Evolutionary conservation across 164 flowering plant genomes (phyloP).

Genomic region (Chloranthus sessilifolius): DNA sequence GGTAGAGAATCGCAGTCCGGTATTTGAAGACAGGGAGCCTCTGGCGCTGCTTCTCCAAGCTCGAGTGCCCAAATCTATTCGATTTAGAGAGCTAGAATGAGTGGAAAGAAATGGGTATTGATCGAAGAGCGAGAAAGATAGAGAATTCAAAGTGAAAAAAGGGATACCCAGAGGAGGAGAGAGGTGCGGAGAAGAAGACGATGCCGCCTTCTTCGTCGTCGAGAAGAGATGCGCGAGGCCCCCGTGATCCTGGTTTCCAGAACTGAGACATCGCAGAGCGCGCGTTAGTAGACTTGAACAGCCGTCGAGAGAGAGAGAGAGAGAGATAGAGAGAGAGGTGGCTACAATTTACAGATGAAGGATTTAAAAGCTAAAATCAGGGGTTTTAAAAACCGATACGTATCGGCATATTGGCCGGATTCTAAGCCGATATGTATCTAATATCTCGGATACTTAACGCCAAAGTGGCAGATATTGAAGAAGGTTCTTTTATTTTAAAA

Average conservation of each 20-base stretch:
- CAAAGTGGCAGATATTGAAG: no score
- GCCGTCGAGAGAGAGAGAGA: no score
- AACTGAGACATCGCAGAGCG: constrained; percentile 80
- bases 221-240: constrained; percentile 49
- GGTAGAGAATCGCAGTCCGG: constrained; percentile 67
- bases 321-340: no score
- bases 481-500: no score
- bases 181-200: constrained; percentile 44
- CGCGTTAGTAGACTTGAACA: no score
- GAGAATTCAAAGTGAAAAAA: not conserved
- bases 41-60: constrained; percentile 77
- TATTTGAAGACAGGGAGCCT: constrained; percentile 85
- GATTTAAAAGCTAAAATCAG: no score
- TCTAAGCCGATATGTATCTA: no score
- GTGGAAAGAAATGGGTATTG: not conserved
- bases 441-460: no score
- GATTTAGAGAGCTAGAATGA: not conserved
- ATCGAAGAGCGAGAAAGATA: not conserved
- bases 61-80: constrained; percentile 47
- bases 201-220: constrained; percentile 97
- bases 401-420: no score
- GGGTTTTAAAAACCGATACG: no score
- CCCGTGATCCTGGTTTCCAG: constrained; percentile 92
- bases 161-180: constrained; percentile 44
- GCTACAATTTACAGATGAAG: no score